Conservation (phyloP, 352 stramenopile species). For the Globisporangium perplexum region DNA sequence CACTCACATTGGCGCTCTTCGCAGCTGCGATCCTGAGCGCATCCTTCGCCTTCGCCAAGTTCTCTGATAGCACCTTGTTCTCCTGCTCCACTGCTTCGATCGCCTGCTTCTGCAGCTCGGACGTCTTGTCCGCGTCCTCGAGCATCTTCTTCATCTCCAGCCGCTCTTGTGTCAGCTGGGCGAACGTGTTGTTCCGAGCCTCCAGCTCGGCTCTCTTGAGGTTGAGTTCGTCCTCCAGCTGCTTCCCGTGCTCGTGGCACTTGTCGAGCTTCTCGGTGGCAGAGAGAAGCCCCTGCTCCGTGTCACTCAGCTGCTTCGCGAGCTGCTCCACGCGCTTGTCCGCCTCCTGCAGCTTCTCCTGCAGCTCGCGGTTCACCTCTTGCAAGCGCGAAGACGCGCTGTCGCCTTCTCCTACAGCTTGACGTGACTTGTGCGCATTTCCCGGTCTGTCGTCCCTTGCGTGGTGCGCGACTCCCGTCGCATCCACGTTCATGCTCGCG, state of each 20-base stretch:
- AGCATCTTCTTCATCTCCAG: slow-evolving; percentile 1
- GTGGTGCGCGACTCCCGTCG: not conserved
- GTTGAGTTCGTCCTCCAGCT: slow-evolving; percentile 6
- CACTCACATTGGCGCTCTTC: not conserved
- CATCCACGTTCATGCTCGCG: not conserved
- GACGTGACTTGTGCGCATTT: not conserved
- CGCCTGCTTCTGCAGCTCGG: not conserved
- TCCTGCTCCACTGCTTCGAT: slow-evolving; percentile 2
- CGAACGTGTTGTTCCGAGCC: not conserved
- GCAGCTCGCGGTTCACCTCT: not conserved
- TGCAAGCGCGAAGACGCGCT: not conserved
- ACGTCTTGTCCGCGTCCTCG: not conserved
- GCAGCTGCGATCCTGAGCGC: not conserved
- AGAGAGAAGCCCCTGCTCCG: slow-evolving; percentile 4
- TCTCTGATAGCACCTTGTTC: not conserved
- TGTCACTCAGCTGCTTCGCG: slow-evolving; percentile 5
- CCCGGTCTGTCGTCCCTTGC: too few relatives aligned
- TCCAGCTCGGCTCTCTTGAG: slow-evolving; percentile 1
- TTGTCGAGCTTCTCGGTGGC: slow-evolving; percentile 5
- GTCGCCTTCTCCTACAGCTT: not conserved
- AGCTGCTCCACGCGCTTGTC: not conserved
- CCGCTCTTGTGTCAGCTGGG: slow-evolving; percentile 6
- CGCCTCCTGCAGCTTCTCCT: not conserved
- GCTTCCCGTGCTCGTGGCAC: slow-evolving; percentile 2
- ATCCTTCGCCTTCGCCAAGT: not conserved